phyloP scores from a whole-genome alignment of 306 rosid species.

The Alnus glutinosa region DNA sequence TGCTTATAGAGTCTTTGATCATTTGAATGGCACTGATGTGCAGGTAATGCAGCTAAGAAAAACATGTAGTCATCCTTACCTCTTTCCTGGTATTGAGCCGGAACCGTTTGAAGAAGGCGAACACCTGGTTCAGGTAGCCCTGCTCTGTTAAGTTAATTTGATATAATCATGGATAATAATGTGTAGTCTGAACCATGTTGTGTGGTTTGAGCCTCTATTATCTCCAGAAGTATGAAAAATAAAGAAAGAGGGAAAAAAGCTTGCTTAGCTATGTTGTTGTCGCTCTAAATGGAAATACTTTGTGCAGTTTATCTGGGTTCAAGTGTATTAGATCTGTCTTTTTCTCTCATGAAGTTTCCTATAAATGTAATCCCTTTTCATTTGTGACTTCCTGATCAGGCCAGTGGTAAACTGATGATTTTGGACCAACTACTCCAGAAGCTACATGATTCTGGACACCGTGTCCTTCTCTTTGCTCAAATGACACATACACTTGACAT shows the following conservation, averaged over 20 bases:
- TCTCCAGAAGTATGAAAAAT: background rate
- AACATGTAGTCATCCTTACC: constrained; percentile 95
- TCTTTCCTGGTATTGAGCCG: constrained; percentile 94
- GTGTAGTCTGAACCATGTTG: background rate
- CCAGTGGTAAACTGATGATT: constrained; percentile 86
- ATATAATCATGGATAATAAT: background rate
- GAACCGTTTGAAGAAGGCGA: constrained; percentile 98
- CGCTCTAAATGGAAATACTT: background rate
- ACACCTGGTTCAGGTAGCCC: constrained; percentile 81
- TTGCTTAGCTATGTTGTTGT: background rate
- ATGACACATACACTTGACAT: constrained; percentile 98
- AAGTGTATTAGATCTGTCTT: constrained; percentile 4
- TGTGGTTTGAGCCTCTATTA: background rate
- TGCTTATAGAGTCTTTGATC: constrained; percentile 6
- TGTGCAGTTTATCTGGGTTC: constrained; percentile 5
- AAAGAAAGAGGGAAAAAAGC: background rate
- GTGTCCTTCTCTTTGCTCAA: constrained; percentile 89
- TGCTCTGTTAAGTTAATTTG: constrained; percentile 9
- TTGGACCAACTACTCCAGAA: constrained; percentile 87
- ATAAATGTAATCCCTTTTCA: constrained; percentile 13
- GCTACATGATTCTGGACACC: constrained; percentile 71
- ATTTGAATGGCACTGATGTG: constrained; percentile 25
- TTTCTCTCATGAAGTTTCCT: constrained; percentile 20
- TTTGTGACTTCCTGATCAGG: constrained; percentile 47
- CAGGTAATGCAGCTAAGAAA: constrained; percentile 90